Base-by-base conservation (phyloP, 2,329 filamentous ascomycete species). In the Pestalotiopsis sp. region DNA sequence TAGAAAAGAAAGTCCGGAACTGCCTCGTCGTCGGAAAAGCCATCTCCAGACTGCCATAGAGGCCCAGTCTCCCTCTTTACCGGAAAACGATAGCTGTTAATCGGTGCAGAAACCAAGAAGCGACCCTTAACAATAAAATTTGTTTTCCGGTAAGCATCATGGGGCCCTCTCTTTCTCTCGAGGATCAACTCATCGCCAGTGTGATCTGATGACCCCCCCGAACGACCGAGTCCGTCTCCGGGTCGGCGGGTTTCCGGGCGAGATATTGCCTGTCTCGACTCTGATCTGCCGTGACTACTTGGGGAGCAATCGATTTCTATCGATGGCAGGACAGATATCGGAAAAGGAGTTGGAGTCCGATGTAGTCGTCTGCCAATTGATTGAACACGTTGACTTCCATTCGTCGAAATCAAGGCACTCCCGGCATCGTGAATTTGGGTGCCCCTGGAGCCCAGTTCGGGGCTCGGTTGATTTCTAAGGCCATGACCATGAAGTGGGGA, bases 11-110 rank as follows among this genome's bases (percentile, higher is more conserved):
- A 74, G 38, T 70, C 68, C 4, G 76, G 71, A 11, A 27, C 73
- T 17, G 69, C 72, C 68, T 79, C 77, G 7, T 75, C 75, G 4
- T 62, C 74, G 7, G 77, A 77, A 65, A 79, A 79, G 2, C 76
- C 77, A 59, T 79, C 77, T 4, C 77, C 77, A 59, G 70, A 40
- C 3, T 65, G 63, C 76, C 76, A 78, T 17, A 57, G n/a, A 1
- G 70, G 65, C 57, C 75, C 69, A 11, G 70, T 70, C 36, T 73
- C 70, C 57, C 63, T 71, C 6, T 6, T 72, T 45, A 78, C 75
- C 59, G 74, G 73, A 27, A 74, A 72, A 3, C 70, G 71, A 31
- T 75, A 79, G 59, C 71, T 45, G 27, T 68, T 67, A 27, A 3
- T 23, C 23, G 23, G 45, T 52, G 14, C 20, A 20, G 45, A n/a